Conservation (phyloP, 2,329 filamentous ascomycete species). For the Drechslerella dactyloides region DNA sequence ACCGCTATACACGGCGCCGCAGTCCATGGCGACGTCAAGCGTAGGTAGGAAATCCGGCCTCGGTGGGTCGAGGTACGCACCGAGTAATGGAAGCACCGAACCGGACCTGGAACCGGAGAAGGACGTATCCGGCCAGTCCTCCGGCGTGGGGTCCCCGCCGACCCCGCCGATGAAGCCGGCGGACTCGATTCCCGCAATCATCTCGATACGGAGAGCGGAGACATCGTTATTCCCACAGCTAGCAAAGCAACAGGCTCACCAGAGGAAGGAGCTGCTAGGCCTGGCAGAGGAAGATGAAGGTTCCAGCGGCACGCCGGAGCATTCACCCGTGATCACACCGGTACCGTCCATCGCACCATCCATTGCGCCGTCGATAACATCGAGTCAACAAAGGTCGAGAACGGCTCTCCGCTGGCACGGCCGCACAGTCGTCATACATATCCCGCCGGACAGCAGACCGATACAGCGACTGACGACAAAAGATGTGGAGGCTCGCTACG, state of each 20-base stretch:
- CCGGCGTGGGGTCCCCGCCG: slow-evolving; percentile 30
- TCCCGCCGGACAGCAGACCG: slow-evolving; percentile 52
- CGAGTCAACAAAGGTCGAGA: slow-evolving; percentile 36
- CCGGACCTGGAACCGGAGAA: slow-evolving; percentile 36
- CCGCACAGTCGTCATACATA: slow-evolving; percentile 53
- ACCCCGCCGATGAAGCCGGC: slow-evolving; percentile 34
- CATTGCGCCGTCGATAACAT: slow-evolving; percentile 11
- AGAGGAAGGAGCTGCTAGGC: slow-evolving; percentile 31
- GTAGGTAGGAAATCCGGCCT: slow-evolving; percentile 34
- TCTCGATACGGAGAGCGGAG: slow-evolving; percentile 48
- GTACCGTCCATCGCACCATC: slow-evolving; percentile 47
- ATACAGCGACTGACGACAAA: slow-evolving; percentile 62
- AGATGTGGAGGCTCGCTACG: slow-evolving; percentile 66
- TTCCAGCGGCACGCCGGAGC: slow-evolving; percentile 42
- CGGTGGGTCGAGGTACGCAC: slow-evolving; percentile 38
- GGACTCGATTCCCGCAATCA: slow-evolving; percentile 35
- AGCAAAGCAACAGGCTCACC: slow-evolving; percentile 10
- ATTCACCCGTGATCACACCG: slow-evolving; percentile 47
- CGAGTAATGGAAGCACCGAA: slow-evolving; percentile 41
- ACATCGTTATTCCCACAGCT: slow-evolving; percentile 49
- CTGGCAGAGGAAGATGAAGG: slow-evolving; percentile 41
- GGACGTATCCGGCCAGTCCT: slow-evolving; percentile 39
- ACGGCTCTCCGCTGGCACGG: slow-evolving; percentile 53
- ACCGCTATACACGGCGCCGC: slow-evolving; percentile 38
- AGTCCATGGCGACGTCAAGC: slow-evolving; percentile 49